phyloP scores from a whole-genome alignment of 208 protist genomes.

The Trypanosoma boissoni region DNA sequence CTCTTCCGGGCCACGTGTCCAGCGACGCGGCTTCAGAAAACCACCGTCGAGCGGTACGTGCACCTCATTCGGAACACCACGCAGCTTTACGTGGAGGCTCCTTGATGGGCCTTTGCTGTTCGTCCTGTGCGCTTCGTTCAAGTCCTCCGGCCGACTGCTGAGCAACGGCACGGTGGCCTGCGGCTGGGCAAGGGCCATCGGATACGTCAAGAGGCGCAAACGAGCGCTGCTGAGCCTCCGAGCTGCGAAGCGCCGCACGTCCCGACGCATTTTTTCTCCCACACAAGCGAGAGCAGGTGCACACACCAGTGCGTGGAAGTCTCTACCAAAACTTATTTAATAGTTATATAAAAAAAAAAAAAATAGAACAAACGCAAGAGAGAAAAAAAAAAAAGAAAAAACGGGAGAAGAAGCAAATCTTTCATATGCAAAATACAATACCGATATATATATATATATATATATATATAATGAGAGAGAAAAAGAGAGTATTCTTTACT shows the following conservation, averaged over 20 bases:
- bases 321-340: neutral
- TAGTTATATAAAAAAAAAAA: neutral
- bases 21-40: constrained; percentile 41
- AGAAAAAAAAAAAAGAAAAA: constrained; percentile 1
- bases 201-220: constrained; percentile 62
- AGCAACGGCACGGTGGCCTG: constrained; percentile 53
- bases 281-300: too few species aligned
- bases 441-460: constrained; percentile 15
- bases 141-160: neutral
- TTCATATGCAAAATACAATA: too few species aligned
- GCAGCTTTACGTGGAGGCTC: constrained; percentile 12
- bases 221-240: constrained; percentile 21
- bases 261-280: constrained; percentile 6
- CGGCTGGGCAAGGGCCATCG: constrained; percentile 66
- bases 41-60: constrained; percentile 2
- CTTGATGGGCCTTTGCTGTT: neutral
- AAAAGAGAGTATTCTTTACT: neutral
- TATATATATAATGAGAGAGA: constrained; percentile 3
- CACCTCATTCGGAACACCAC: constrained; percentile 3
- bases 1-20: constrained; percentile 83
- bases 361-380: neutral
- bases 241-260: constrained; percentile 2
- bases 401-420: too few species aligned
- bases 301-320: too few species aligned
- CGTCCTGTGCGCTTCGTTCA: neutral